Evolutionary conservation across 768 basidiomycete species (phyloP).

Genomic region (Chlorophyllum brunneum): DNA sequence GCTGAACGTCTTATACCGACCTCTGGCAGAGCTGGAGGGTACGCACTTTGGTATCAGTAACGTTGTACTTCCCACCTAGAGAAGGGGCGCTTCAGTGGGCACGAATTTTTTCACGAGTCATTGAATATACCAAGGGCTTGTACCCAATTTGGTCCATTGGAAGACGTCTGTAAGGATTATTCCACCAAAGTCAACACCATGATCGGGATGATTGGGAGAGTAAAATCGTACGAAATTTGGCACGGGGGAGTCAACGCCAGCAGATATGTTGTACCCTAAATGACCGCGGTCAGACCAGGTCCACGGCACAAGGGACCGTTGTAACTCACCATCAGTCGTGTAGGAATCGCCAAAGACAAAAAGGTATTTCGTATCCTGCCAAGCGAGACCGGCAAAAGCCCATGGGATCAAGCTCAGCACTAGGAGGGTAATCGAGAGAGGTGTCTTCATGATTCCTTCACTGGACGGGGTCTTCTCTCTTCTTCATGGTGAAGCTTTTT

Average conservation of each 20-base stretch:
- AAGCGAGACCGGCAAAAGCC: constrained; percentile 33
- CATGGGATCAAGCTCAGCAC: too few species aligned
- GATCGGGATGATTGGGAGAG: neutral
- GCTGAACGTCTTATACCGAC: neutral
- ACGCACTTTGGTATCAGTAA: constrained; percentile 45
- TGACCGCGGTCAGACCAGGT: too few species aligned
- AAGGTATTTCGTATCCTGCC: constrained; percentile 51
- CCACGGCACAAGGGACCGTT: too few species aligned
- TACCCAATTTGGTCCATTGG: constrained; percentile 65
- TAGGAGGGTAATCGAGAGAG: too few species aligned
- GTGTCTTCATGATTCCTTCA: too few species aligned
- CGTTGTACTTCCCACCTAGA: constrained; percentile 50
- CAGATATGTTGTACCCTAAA: constrained; percentile 58
- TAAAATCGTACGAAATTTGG: constrained; percentile 44
- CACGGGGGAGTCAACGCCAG: constrained; percentile 46
- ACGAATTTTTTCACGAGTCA: too few species aligned
- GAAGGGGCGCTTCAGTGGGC: neutral
- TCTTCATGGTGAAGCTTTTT: too few species aligned
- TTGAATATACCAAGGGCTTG: constrained; percentile 47
- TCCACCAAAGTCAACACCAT: neutral
- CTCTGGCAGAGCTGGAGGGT: neutral
- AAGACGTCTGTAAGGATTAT: constrained; percentile 39
- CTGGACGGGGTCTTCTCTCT: too few species aligned
- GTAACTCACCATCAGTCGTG: constrained; percentile 40
- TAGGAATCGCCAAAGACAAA: constrained; percentile 67